Base-by-base conservation (phyloP, 768 basidiomycete genomes). In the Amanita jacksonii region DNA sequence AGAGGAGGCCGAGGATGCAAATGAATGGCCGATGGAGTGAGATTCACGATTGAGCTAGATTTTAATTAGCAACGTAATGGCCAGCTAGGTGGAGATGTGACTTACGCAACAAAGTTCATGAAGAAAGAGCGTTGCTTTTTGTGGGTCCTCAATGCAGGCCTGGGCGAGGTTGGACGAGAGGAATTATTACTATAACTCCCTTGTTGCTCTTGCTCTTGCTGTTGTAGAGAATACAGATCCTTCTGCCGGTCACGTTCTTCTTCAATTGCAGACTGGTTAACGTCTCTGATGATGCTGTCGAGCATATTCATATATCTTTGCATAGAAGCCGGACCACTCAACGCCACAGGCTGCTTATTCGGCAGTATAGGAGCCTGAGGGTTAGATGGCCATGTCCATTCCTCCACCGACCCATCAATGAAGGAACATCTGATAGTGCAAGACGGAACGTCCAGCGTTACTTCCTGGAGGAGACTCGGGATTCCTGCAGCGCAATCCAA, bases 61-160 rank as follows among this genome's bases (percentile, higher is more conserved):
- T 40, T 46, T 18, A 47, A 25, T 45, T 35, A 20, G 16, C 32
- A 16, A 7, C 9, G 36, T 49, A 28, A 34, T 38, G 43, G 28
- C 49, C 19, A n/a, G 20, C 35, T 36, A 16, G n/a, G 20, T 32
- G 34, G 19, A 35, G 15, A 45, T 5, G 38, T 48, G 32, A 58
- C 70, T 41, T 62, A 81, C 71, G 77, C 72, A 47, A 85, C 75
- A 31, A 87, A 63, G 5, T 79, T 73, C 72, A 79, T 81, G 38
- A 85, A 65, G 47, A 86, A 56, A 12, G 85, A 86, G 34, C 77
- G 70, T 52, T 81, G 77, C 51, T 46, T 46, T 23, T 35, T 47
- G 33, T 48, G 40, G 8, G 36, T 16, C 34, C 36, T 43, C 6
- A 31, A 9, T 31, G 64, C 22, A 10, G 25, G 31, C 15, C 18